These are phyloP conservation scores for Pyrenophora seminiperda DNA, from an alignment of 2,329 filamentous ascomycete genomes.

Conservation along the genomic window DNA sequence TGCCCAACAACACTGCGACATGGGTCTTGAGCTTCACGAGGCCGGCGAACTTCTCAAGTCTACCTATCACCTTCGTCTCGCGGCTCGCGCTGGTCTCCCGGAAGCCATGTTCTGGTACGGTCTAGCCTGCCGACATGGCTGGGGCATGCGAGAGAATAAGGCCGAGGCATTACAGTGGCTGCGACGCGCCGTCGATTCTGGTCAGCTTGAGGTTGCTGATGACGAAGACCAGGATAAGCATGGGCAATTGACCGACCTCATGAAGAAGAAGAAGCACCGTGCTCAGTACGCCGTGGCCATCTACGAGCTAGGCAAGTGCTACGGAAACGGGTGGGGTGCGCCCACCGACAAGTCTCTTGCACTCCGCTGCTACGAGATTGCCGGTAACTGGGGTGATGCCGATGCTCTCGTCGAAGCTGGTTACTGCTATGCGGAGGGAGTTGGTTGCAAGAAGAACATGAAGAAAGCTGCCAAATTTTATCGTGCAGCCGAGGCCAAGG, in stretches of 20 bases:
- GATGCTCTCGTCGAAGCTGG: slow-evolving; percentile 94
- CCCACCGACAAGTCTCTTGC: slow-evolving; percentile 88
- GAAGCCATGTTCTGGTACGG: slow-evolving; percentile 97
- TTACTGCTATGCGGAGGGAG: slow-evolving; percentile 92
- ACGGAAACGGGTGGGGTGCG: slow-evolving; percentile 98
- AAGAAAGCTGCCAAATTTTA: slow-evolving; percentile 94
- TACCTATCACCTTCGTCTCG: slow-evolving; percentile 91
- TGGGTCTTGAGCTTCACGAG: slow-evolving; percentile 89
- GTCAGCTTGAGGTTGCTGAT: slow-evolving; percentile 80
- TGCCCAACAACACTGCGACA: slow-evolving; percentile 85
- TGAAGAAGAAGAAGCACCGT: slow-evolving; percentile 80
- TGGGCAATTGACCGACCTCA: slow-evolving; percentile 66
- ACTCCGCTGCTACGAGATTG: slow-evolving; percentile 93
- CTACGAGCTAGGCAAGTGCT: slow-evolving; percentile 93
- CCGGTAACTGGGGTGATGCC: slow-evolving; percentile 91
- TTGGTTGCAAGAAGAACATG: slow-evolving; percentile 94
- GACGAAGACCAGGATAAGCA: slow-evolving; percentile 70
- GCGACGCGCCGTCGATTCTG: slow-evolving; percentile 84
- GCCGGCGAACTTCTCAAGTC: slow-evolving; percentile 87
- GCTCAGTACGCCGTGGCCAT: slow-evolving; percentile 95
- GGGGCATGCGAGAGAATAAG: slow-evolving; percentile 95
- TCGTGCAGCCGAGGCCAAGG: slow-evolving; percentile 85
- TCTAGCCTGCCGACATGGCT: slow-evolving; percentile 91
- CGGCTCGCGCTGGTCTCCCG: slow-evolving; percentile 81
- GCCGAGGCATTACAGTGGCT: slow-evolving; percentile 91